Base-by-base conservation (phyloP, 2,329 filamentous ascomycete genomes). In the Ascochyta fabae region DNA sequence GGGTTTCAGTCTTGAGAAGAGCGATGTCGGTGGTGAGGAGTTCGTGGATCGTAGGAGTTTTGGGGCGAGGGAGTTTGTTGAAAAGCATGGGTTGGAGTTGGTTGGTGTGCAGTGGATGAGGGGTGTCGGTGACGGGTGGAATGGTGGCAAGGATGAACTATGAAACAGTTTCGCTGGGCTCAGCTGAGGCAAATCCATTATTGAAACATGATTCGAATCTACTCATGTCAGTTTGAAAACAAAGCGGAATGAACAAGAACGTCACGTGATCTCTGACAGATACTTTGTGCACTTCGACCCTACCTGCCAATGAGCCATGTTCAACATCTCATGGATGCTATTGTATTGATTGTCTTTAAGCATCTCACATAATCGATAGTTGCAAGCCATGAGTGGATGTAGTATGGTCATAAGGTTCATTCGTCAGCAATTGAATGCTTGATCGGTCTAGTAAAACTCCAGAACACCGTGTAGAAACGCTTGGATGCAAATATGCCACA, bases 121-220 rank as follows among this genome's bases (percentile, higher is more conserved):
- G 56, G 71, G 71, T n/a, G 72, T 69, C 7, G 72, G 72, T 10
- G 71, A 75, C 65, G 71, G 72, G 10, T 75, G 72, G 72, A 47
- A 31, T 43, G 49, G 26, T 3, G 48, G 35, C 2, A 53, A 45
- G 19, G 54, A 57, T 15, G 54, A 53, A 24, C n/a, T 58, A 38
- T 53, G 12, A 35, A 15, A 12, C 15, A 31, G 27, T 44, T 19
- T 16, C 16, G 15, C 15, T n/a, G 15, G 12, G 33, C 33, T 35
- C 15, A 16, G 12, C 12, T 31, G 29, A 3, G 29, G 4, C 10
- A 12, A 31, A 31, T 6, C 6, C 13, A 13, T 31, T 15, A 5
- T 13, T 13, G 29, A 13, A 15, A 31, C 6, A 13, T 10, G 10
- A 1, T 10, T 13, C 13, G 12, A 13, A 12, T 31, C 29, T 15